A percentile compares a stretch with the other conserved stretches of the same genome.
These are phyloP conservation scores for Suhomyces atakaporum DNA, from an alignment of 1,139 yeast genomes.

Conservation along the genomic window DNA sequence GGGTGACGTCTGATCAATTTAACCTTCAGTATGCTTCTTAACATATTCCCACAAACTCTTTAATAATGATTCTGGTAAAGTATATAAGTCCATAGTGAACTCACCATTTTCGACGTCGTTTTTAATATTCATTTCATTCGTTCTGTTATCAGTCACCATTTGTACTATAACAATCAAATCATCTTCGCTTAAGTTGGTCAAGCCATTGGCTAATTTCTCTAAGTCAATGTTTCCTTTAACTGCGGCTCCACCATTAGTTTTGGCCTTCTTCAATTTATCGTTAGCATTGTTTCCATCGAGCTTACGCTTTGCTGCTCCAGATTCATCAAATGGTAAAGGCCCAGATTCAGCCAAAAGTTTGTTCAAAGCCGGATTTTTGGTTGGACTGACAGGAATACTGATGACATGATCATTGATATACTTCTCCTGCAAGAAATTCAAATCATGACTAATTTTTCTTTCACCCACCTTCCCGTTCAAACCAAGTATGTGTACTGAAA, in stretches of 20 bases:
- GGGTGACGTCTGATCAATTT: slow-evolving; percentile 4
- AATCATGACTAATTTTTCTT: slow-evolving; percentile 81
- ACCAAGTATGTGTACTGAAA: slow-evolving; percentile 68
- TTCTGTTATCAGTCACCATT: slow-evolving; percentile 95
- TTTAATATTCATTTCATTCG: slow-evolving; percentile 93
- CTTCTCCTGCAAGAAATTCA: slow-evolving; percentile 77
- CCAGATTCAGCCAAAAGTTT: slow-evolving; percentile 80
- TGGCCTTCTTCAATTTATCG: slow-evolving; percentile 59
- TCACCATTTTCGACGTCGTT: slow-evolving; percentile 97
- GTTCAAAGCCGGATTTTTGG: slow-evolving; percentile 65
- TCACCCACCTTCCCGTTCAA: slow-evolving; percentile 82
- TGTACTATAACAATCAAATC: slow-evolving; percentile 93
- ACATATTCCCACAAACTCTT: slow-evolving; percentile 96
- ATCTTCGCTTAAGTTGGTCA: slow-evolving; percentile 87
- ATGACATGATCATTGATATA: slow-evolving; percentile 79
- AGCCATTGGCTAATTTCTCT: slow-evolving; percentile 86
- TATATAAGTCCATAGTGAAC: slow-evolving; percentile 92
- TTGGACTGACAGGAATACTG: slow-evolving; percentile 63
- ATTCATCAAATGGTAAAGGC: slow-evolving; percentile 59
- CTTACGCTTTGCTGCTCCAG: slow-evolving; percentile 29
- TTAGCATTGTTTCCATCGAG: slow-evolving; percentile 27
- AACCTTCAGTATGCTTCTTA: slow-evolving; percentile 57
- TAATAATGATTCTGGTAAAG: slow-evolving; percentile 88
- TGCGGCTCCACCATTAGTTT: slow-evolving; percentile 49
- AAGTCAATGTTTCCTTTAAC: slow-evolving; percentile 77